These are phyloP conservation scores for Meira miltonrushii DNA, from an alignment of 1,284 basidiomycete species.

Conservation along the genomic window DNA sequence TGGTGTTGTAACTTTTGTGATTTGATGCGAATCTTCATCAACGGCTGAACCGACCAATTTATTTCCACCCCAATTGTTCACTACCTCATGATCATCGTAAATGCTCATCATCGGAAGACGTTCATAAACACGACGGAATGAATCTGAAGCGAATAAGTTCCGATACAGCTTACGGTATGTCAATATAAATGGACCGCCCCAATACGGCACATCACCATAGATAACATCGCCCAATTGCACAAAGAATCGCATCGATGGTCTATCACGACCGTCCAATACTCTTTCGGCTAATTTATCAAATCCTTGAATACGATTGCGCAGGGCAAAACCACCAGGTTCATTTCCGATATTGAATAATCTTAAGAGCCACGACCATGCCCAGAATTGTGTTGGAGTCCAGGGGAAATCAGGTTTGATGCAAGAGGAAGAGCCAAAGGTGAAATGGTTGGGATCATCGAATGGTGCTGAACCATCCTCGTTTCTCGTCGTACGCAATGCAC, in stretches of 20 bases:
- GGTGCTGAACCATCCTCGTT: conserved; percentile 25
- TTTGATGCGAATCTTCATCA: neutral
- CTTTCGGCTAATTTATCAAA: conserved; percentile 62
- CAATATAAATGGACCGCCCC: conserved; percentile 29
- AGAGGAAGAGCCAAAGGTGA: conserved; percentile 44
- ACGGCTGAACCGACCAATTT: conserved; percentile 10
- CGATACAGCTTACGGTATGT: conserved; percentile 49
- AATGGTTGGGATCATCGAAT: conserved; percentile 49
- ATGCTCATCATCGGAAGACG: conserved; percentile 46
- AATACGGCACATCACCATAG: conserved; percentile 67
- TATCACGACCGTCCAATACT: conserved; percentile 23
- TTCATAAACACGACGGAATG: conserved; percentile 46
- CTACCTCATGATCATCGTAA: conserved; percentile 50
- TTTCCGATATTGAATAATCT: conserved; percentile 27
- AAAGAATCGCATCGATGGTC: conserved; percentile 52
- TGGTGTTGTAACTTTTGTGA: neutral
- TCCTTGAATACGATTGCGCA: conserved; percentile 60
- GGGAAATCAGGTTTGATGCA: conserved; percentile 53
- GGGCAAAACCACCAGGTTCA: conserved; percentile 34
- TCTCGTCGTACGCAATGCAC: neutral
- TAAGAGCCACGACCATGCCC: conserved; percentile 21
- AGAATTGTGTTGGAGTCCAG: conserved; percentile 49
- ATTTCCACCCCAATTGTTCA: conserved; percentile 47
- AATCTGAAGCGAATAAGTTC: conserved; percentile 46
- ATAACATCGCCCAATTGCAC: conserved; percentile 60